Evolutionary conservation across 2,329 filamentous ascomycete species (phyloP).

Genomic region (Onygenales sp.): DNA sequence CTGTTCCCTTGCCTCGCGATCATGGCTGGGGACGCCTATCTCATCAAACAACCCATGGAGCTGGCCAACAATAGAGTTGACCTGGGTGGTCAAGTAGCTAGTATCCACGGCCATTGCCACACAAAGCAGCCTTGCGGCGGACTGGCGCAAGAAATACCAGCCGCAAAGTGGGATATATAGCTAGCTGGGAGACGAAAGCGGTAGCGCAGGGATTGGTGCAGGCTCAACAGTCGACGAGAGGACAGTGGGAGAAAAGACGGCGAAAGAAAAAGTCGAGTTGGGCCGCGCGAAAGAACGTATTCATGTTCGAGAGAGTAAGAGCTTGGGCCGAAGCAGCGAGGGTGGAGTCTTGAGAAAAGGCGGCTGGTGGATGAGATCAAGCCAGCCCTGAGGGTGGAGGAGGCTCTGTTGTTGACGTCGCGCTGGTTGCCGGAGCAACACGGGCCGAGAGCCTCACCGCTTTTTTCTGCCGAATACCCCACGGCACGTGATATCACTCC

Average conservation of each 20-base stretch:
- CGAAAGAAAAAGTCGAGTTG: not conserved
- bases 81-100: slow-evolving; percentile 86
- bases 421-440: slow-evolving; percentile 27
- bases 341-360: not conserved
- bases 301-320: not conserved
- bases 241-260: not conserved
- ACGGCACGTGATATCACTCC: slow-evolving; percentile 13
- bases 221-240: not conserved
- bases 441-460: slow-evolving; percentile 24
- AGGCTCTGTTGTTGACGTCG: slow-evolving; percentile 20
- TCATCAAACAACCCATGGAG: slow-evolving; percentile 94
- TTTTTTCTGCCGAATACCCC: slow-evolving; percentile 20
- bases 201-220: not conserved
- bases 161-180: not conserved
- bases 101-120: slow-evolving; percentile 61
- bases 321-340: not conserved
- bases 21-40: slow-evolving; percentile 89
- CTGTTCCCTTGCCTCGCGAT: slow-evolving; percentile 78
- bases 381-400: not conserved
- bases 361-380: not conserved
- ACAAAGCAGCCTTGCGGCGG: not conserved
- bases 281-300: not conserved
- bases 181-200: not conserved
- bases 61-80: slow-evolving; percentile 86
- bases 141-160: not conserved